Base-by-base conservation (phyloP, 106 monocot genomes). In the Allium sativum region DNA sequence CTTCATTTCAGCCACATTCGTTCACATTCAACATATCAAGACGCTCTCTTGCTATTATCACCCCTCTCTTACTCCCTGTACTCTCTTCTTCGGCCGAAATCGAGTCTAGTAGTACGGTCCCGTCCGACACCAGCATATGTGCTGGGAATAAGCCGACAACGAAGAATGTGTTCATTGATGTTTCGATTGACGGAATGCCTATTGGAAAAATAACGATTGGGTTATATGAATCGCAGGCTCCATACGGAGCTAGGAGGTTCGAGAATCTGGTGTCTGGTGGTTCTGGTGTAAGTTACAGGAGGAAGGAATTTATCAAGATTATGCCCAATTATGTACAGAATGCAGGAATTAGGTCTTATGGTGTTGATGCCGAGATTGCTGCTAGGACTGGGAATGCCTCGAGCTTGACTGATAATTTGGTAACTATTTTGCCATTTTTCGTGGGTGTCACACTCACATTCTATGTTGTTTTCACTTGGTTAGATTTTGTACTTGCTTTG, bases 261-360 rank as follows among this genome's bases (percentile, higher is more conserved):
- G 57, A 69, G 13, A 52, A 43, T 11, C 73, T 84, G 3, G 67
- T 74, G 21, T 66, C 73, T 12, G 84, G 84, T 10, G 40, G 65
- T 0, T 61, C 70, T 0, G 84, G 84, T 10, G 46, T 76, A 42
- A 80, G 70, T 63, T 84, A 77, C 59, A 21, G 77, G 8, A 65
- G 84, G 51, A 84, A 80, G 21, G 77, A 73, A 65, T 84, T 84
- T 59, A 18, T 76, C 55, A 84, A 77, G 59, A 77, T 84, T 56
- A 64, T 72, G 66, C 80, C 84, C 10, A 73, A 61, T 19, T 84
- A 79, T 68, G 20, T 84, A 3, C 79, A 80, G 15, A 76, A 80
- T 44, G 79, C 70, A 0, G 84, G 84, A 2, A 62, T 84, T 7
- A 63, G 78, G 22, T 72, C 78, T 17, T 82, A 67, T 43, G 82